Evolutionary conservation across 441 rosid species (phyloP), one percentile per base, ranked within the genome.

Genomic region (Euphorbia neoarborescens): DNA sequence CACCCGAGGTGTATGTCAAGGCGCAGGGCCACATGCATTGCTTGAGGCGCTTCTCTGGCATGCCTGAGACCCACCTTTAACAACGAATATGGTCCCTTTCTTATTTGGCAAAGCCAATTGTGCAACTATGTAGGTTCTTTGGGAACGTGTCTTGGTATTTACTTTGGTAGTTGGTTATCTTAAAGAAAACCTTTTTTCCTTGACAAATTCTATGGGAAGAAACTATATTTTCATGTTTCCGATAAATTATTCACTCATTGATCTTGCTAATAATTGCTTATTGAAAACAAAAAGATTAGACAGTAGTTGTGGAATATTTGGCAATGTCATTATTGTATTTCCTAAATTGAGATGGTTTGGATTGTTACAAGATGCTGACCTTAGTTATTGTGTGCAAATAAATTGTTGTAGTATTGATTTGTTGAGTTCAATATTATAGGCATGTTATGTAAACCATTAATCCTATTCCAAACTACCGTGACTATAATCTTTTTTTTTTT

Each of bases 231-330:
- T 22, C 27, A 2, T 5, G n/a, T 24, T 15, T 9, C 67, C 40
- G 22, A 10, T 69, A 50, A 58, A 42, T 58, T 5, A 7, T 28
- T 14, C 15, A 42, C 19, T 44, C 24, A 12, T 15, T 22, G 3
- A 54, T 71, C 24, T 71, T 62, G 61, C 40, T 71, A 34, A 34
- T 71, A 7, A 17, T 50, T 35, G 58, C 8, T 32, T 37, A 12
- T 22, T 34, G 62, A 30, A 56, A 63, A 30, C 32, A 56, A 46
- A 54, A 54, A 54, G 28, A 40, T 4, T 19, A 24, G 59, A 54
- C 30, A 20, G 2, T 2, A 54, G 1, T 54, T 54, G 22, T 37
- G 25, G n/a, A 15, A 44, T 44, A 24, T 46, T 51, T 65, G 53
- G 27, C 38, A 11, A 5, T 58, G 20, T 8, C 28, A 22, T 34